Evolutionary conservation across 495 filamentous ascomycete species (phyloP), one percentile per base, ranked within the genome.

Genomic region (Podospora bellae-mahoneyi): DNA sequence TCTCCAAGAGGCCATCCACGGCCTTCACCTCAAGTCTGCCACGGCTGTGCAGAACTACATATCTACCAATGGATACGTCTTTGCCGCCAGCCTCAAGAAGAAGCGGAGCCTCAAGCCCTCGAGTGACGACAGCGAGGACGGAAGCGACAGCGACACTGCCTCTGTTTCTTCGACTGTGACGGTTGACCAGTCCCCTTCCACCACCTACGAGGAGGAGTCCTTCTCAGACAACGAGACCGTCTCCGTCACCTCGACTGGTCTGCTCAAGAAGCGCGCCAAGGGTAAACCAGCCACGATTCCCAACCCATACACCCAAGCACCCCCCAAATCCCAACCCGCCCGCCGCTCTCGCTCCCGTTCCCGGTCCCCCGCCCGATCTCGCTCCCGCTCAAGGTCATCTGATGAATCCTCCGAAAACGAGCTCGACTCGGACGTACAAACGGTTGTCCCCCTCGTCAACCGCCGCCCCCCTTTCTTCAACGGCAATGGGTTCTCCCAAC

Each of bases 31-130:
- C 16, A 78, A 77, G 64, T 78, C 76, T 1, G 79, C 78, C 48
- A 74, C 79, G 44, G 80, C 76, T 0, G 73, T 75, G 16, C 76
- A 81, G 62, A 68, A 81, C 48, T 76, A 80, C 67, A 75, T 80
- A 57, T 64, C 62, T 27, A 72, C 68, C 67, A 74, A 78, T 34
- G 79, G 80, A n/a, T 81, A 78, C 66, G 71, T 66, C 3, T 64
- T 70, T 18, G 72, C 71, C 13, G 64, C 68, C 2, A 58, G 69
- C 58, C 28, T 67, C 59, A 73, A 70, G 28, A 73, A 70, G 28
- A 69, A 72, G 19, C 15, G 57, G 64, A 54, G 61, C 13, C 13
- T 19, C 55, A 56, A 13, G 55, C 23, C 19, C 5, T 20, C 55
- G 7, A 26, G 55, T 26, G 60, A 32, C 26, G 60, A 32, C 26